phyloP scores from a whole-genome alignment of 306 rosid species.

The Pyrus betulifolia region DNA sequence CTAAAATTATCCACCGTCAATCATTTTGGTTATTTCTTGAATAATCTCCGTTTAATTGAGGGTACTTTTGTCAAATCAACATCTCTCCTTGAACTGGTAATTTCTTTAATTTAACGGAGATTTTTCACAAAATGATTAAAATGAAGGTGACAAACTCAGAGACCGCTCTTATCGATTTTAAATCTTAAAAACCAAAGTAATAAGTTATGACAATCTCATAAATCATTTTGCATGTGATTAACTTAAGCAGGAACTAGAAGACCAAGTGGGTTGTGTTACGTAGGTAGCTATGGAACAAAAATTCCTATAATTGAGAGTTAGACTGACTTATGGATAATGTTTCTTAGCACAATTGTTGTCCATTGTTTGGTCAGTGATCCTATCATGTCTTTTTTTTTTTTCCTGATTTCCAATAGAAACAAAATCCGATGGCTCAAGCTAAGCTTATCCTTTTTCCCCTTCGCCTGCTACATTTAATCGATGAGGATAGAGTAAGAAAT shows the following conservation, averaged over 20 bases:
- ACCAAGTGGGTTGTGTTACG: background rate
- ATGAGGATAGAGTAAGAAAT: background rate
- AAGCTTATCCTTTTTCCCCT: background rate
- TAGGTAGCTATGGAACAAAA: background rate
- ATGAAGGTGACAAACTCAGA: no score
- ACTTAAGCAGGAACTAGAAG: background rate
- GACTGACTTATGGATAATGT: background rate
- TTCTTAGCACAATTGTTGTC: background rate
- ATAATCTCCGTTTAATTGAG: no score
- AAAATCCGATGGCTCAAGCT: background rate
- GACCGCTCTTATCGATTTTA: no score
- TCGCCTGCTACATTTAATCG: background rate
- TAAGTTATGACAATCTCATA: no score
- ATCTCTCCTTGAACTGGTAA: fast-evolving
- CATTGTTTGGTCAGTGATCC: background rate
- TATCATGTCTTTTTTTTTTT: background rate
- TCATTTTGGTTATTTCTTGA: no score
- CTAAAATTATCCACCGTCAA: fast-evolving
- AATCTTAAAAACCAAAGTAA: no score
- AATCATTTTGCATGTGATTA: background rate
- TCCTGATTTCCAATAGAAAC: background rate
- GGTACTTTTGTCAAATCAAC: no score
- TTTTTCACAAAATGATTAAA: no score
- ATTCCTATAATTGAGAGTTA: background rate
- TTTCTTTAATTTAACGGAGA: no score